Conservation (phyloP, 2,329 filamentous ascomycete species). For the Fonsecaea multimorphosa region DNA sequence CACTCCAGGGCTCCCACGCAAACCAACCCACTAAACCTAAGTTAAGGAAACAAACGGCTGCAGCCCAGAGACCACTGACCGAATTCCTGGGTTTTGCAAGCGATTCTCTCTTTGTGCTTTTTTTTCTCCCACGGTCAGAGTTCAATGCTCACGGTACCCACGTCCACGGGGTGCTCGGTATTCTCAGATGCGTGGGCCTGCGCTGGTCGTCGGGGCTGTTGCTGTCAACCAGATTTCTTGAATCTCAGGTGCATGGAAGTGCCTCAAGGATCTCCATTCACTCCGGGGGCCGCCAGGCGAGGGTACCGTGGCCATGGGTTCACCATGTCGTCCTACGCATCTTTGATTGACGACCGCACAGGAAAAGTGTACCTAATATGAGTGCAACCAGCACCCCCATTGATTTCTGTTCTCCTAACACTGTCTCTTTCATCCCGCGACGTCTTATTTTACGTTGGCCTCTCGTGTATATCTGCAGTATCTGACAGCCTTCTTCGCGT, state of each 20-base stretch:
- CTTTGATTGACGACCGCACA: slow-evolving; percentile 18
- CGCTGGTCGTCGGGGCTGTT: slow-evolving; percentile 4
- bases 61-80: slow-evolving; percentile 12
- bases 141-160: background rate
- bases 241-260: slow-evolving; percentile 17
- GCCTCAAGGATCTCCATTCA: background rate
- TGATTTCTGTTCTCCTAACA: slow-evolving; percentile 3
- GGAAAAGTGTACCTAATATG: background rate
- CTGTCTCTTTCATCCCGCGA: slow-evolving; percentile 20
- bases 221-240: slow-evolving; percentile 20
- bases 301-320: slow-evolving; percentile 26
- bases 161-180: background rate
- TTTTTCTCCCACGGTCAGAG: background rate
- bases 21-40: slow-evolving; percentile 4
- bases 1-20: background rate
- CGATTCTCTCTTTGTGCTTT: background rate
- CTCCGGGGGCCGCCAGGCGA: slow-evolving; percentile 24
- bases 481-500: slow-evolving; percentile 28
- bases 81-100: slow-evolving; percentile 14
- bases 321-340: slow-evolving; percentile 24
- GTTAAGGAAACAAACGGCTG: slow-evolving; percentile 9
- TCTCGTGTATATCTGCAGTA: slow-evolving; percentile 32
- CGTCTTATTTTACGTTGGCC: slow-evolving; percentile 29
- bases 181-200: background rate
- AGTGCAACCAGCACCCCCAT: slow-evolving; percentile 3